These are phyloP conservation scores for Mortierella sp. DNA, from an alignment of 371 early-diverging fungal genomes.

Conservation along the genomic window DNA sequence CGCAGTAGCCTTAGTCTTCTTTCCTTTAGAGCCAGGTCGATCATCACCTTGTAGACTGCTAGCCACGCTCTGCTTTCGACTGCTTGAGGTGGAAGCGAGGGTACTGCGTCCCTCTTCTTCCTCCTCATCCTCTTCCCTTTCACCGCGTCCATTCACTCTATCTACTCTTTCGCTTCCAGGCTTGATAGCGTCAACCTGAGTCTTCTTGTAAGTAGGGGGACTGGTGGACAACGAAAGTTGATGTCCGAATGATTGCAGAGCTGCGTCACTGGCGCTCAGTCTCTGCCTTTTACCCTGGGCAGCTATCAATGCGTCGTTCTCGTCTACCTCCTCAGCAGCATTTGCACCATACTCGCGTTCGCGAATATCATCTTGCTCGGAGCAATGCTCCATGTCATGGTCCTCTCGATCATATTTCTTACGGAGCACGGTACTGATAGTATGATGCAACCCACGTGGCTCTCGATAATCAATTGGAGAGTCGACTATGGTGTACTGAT, in stretches of 20 bases:
- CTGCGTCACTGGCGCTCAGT: background rate
- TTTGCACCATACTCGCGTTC: slow-evolving; percentile 15
- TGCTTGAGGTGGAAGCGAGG: slow-evolving; percentile 12
- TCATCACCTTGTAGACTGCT: slow-evolving; percentile 8
- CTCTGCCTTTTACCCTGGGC: slow-evolving; percentile 16
- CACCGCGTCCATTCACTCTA: background rate
- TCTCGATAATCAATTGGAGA: slow-evolving; percentile 34
- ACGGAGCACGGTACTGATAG: background rate
- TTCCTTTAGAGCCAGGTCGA: background rate
- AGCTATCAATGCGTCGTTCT: background rate
- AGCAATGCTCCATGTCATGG: slow-evolving; percentile 36
- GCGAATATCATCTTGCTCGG: slow-evolving; percentile 28
- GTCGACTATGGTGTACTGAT: slow-evolving; percentile 16
- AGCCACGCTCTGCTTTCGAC: slow-evolving; percentile 21
- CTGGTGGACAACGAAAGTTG: background rate
- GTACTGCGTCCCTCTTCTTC: background rate
- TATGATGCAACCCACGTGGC: background rate
- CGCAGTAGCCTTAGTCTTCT: slow-evolving; percentile 11
- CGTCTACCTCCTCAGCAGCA: slow-evolving; percentile 9
- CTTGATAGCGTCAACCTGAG: background rate
- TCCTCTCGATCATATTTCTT: slow-evolving; percentile 9
- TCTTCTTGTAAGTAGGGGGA: background rate
- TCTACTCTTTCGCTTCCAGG: background rate
- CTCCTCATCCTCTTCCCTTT: slow-evolving; percentile 5
- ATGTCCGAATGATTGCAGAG: background rate